Conservation (phyloP, 148 eudicot genomes). For the Arbutus unedo region DNA sequence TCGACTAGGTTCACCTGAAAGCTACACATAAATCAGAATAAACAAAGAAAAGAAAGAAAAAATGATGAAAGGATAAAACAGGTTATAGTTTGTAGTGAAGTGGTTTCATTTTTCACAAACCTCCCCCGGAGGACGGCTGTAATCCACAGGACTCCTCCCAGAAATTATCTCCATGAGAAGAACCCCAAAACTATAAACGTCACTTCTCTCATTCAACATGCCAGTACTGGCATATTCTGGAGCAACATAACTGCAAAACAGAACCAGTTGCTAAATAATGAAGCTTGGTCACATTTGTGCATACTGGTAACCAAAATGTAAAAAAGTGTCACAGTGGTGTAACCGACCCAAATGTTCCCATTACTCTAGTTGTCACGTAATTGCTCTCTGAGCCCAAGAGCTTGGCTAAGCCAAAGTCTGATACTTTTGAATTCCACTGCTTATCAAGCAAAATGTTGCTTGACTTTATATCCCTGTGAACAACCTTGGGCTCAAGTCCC, state of each 20-base stretch:
- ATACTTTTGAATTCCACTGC: constrained; percentile 76
- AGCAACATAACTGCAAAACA: constrained; percentile 70
- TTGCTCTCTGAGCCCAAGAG: constrained; percentile 71
- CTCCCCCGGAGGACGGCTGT: constrained; percentile 82
- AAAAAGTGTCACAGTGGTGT: background rate
- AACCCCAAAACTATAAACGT: constrained; percentile 88
- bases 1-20: constrained; percentile 80
- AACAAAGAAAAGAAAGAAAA: background rate
- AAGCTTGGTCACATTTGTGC: background rate
- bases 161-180: constrained; percentile 84
- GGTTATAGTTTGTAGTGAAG: background rate
- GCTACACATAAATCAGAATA: background rate
- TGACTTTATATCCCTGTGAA: constrained; percentile 86
- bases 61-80: background rate
- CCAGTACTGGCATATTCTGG: constrained; percentile 96
- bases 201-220: constrained; percentile 90
- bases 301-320: background rate
- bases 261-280: background rate
- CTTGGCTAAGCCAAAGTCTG: constrained; percentile 90
- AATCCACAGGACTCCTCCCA: constrained; percentile 89
- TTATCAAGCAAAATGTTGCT: constrained; percentile 88
- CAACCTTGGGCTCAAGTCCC: constrained; percentile 93
- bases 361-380: constrained; percentile 82
- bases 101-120: constrained; percentile 29
- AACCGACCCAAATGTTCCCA: constrained; percentile 92